Evolutionary conservation across 257 asterid species (phyloP).

Genomic region (Sherardia arvensis): DNA sequence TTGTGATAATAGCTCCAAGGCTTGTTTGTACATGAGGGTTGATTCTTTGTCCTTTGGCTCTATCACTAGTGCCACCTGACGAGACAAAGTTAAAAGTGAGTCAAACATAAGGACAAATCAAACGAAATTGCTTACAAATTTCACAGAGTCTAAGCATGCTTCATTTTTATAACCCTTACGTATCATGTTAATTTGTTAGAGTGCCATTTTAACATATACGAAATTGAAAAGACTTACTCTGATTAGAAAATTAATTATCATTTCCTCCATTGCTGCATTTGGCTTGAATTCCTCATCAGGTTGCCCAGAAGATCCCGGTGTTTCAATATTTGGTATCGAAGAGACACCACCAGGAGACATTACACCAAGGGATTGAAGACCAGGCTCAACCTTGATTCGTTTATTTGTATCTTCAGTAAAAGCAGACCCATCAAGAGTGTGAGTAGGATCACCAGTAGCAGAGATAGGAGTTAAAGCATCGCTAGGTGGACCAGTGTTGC

Average conservation of each 20-base stretch:
- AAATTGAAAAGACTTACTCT: constrained; percentile 43
- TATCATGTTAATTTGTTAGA: neutral
- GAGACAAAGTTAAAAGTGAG: neutral
- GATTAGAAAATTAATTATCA: constrained; percentile 95
- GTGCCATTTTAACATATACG: neutral
- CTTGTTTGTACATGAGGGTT: constrained; percentile 94
- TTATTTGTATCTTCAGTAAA: constrained; percentile 85
- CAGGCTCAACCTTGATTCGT: constrained; percentile 96
- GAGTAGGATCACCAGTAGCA: constrained; percentile 54
- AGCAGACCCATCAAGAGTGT: constrained; percentile 64
- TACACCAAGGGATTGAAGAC: constrained; percentile 84
- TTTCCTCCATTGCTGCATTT: constrained; percentile 99
- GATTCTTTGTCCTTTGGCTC: constrained; percentile 99
- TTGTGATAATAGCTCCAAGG: constrained; percentile 88
- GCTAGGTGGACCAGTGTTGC: constrained; percentile 40
- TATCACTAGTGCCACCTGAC: constrained; percentile 87
- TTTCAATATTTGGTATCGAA: constrained; percentile 85
- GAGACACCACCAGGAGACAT: constrained; percentile 97
- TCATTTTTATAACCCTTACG: neutral
- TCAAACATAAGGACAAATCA: neutral
- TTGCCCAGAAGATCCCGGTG: constrained; percentile 90
- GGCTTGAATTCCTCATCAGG: constrained; percentile 99
- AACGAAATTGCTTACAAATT: neutral
- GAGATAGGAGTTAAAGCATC: constrained; percentile 50
- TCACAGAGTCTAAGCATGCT: neutral